Evolutionary conservation across 495 filamentous ascomycete species (phyloP).

Genomic region (Trichodelitschia bisporula): DNA sequence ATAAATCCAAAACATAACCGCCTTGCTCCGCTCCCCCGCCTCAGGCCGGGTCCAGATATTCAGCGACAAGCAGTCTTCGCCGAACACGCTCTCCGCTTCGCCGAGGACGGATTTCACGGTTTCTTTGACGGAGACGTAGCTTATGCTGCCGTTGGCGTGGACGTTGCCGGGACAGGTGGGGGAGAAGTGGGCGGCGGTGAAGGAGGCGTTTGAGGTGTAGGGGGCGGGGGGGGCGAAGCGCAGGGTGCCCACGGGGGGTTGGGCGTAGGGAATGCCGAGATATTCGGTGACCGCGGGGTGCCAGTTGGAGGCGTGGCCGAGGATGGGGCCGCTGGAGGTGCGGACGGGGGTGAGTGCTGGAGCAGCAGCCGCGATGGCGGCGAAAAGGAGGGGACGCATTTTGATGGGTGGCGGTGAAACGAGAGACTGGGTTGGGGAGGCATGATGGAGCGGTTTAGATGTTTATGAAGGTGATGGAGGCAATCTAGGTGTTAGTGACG

Average conservation of each 20-base stretch:
- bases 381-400: no score
- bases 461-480: no score
- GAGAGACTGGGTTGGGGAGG: no score
- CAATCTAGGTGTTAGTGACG: no score
- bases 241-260: constrained; percentile 20
- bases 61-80: constrained; percentile 23
- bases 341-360: background rate
- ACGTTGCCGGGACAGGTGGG: constrained; percentile 10
- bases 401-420: no score
- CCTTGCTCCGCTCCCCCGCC: constrained; percentile 7
- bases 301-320: constrained; percentile 20
- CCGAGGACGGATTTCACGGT: no score
- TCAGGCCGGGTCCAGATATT: constrained; percentile 20
- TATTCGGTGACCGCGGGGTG: constrained; percentile 20
- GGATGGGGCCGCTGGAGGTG: constrained; percentile 17
- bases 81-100: constrained; percentile 8
- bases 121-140: no score
- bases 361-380: background rate
- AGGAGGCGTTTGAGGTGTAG: no score
- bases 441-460: no score
- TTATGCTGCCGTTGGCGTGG: no score
- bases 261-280: constrained; percentile 24
- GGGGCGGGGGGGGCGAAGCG: constrained; percentile 20
- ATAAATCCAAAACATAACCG: constrained; percentile 17
- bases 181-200: constrained; percentile 6